Base-by-base conservation (phyloP, 139 green algal genomes). In the Picochlorum sp. region DNA sequence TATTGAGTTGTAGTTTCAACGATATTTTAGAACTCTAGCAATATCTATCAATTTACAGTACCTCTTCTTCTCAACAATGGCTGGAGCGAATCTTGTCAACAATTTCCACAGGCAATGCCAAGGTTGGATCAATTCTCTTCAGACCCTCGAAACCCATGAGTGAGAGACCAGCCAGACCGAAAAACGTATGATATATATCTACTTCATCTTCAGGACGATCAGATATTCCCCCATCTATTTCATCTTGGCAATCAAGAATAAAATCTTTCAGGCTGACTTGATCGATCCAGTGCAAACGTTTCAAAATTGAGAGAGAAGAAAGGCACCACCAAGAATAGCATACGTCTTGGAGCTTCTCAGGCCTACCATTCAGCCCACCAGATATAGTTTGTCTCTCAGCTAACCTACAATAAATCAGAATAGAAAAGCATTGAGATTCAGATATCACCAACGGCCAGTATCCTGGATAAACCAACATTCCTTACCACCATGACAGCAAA, bases 121-220 rank as follows among this genome's bases (percentile, higher is more conserved):
- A 95, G 0, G 74, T 80, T 10, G 90, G 90, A 67, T 97, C 86
- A 7, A 97, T 85, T 13, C 56, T 24, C 24, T 67, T 60, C 25
- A 97, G 67, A 3, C 68, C 75, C 3, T 63, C 55, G 29, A 89
- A 71, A 4, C 80, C 83, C 89, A 97, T 81, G 28, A 97, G 70
- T 3, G 77, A 79, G 25, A 97, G 67, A 0, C 82, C 90, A 2
- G 91, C 93, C 20, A 99, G 81, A 22, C 93, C 93, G 52, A 99
- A 99, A 56, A 96, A 99, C 18, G 93, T 99, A 78, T 99, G 93
- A 63, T 92, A 99, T 14, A 97, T 82, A 57, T 99, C 93, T 7
- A 75, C 66, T 37, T 69, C 83, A 75, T 98, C 89, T 22, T 97
- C 90, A 0, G 93, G 89, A 28, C 93, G 54, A 67, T 99, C 93